Evolutionary conservation across 805 yeast genomes (phyloP), one percentile per base, ranked within the genome.

Genomic region (Ascoidea tarda): DNA sequence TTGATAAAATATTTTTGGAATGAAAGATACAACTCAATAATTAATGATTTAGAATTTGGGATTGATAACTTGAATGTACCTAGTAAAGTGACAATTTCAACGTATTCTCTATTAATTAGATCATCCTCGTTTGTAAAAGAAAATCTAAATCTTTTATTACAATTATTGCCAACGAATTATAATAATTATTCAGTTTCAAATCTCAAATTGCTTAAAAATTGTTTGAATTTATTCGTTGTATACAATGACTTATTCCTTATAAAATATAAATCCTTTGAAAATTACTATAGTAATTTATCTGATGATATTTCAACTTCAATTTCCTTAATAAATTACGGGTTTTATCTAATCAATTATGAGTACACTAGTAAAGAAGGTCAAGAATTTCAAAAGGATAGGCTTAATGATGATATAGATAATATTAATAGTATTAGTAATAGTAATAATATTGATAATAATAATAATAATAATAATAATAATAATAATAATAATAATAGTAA

Each of bases 271-370:
- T 47, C 52, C 6, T 32, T 56, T 16, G 52, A 56, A n/a, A 38
- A 33, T 42, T 56, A 50, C 16, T 51, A 54, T 6, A 38, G 14
- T 38, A 14, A 4, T 38, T 49, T 53, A 48, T 16, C 54, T 44
- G 44, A 52, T 32, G 49, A 50, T 33, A 38, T 51, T 8, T 57
- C 57, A 12, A 38, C 44, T 6, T 33, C 55, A 32, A 52, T 56
- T 10, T 47, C 54, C 5, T 46, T 56, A 12, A 50, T 56, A 6
- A 49, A 56, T 28, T 56, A 50, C 45, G 55, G 54, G 5, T 50
- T 53, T 32, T 6, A 21, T 12, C 5, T 52, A 21, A 46, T 33
- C 12, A 49, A 52, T 44, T 33, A 33, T 6, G 50, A 49, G 28
- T 21, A n/a, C 10, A 16, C 44, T 6, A 32, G 44, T 12, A 16